Evolutionary conservation across 1,284 basidiomycete species (phyloP), one percentile per base, ranked within the genome.

Genomic region (Moesziomyces globuligerus): DNA sequence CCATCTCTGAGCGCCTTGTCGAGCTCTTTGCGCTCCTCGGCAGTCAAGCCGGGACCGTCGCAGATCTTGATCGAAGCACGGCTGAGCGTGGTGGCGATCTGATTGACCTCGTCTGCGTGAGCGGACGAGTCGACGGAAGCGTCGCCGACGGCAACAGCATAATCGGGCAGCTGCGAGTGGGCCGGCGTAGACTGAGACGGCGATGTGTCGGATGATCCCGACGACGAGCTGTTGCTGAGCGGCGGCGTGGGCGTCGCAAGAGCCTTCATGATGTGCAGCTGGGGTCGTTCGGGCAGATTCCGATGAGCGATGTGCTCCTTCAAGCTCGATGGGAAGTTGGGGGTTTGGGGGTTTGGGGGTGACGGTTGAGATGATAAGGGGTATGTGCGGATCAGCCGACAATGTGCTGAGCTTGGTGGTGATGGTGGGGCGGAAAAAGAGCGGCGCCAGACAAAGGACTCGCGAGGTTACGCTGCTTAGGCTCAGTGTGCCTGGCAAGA

Each of bases 31-130:
- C 60, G 55, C 36, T 70, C 67, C 5, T 46, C 44, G 3, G 42
- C 44, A 4, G 48, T 56, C 24, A 70, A 28, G 11, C 59, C 55
- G 6, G 66, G 66, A 21, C 59, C 66, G 36, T 68, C 54, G 36
- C 65, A 68, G 20, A 68, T 47, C 43, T 68, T 61, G 65, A 53
- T 26, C 1, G 65, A 53, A 15, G 64, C 52, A 4, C 37, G 52
- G 24, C 38, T 18, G 11, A 66, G 62, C 1, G 48, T 66, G 7
- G 42, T 5, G n/a, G 56, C 38, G 20, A 66, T 59, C 6, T 41
- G 34, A 15, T 66, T 44, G 28, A 66, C 49, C 10, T 57, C 29
- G 18, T 20, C 21, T 17, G 17, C n/a, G n/a, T n/a, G 50, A 46
- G 7, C 42, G 23, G 7, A 15, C 18, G 26, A 47, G 10, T 3